These are phyloP conservation scores for Capsicum chinense DNA, from an alignment of 257 asterid species.

Conservation along the genomic window DNA sequence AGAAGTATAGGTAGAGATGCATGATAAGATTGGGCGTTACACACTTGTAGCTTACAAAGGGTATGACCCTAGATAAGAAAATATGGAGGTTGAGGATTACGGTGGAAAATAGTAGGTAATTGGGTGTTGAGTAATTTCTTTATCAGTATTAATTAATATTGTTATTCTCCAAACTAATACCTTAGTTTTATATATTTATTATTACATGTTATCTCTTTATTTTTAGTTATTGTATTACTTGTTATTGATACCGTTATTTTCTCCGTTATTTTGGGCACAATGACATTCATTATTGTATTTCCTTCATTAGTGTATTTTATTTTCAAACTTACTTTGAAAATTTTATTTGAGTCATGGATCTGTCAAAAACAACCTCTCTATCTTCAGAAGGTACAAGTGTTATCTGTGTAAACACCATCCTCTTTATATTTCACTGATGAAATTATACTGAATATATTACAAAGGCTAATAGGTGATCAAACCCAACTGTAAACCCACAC, in stretches of 20 bases:
- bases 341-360: no score
- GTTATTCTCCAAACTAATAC: neutral
- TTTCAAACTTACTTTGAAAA: no score
- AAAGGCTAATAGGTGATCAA: neutral
- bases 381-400: no score
- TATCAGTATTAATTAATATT: neutral
- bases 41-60: neutral
- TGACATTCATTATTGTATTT: neutral
- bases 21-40: no score
- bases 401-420: no score
- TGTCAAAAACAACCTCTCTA: no score
- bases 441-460: no score
- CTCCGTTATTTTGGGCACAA: neutral
- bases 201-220: neutral
- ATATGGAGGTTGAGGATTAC: neutral
- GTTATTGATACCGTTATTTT: neutral
- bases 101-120: neutral
- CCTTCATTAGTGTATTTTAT: neutral
- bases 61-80: neutral
- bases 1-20: no score
- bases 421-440: no score
- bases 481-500: no score
- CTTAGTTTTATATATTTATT: neutral
- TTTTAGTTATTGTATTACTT: neutral
- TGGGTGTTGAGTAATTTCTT: neutral